Percentiles rank a stretch among this genome's conserved stretches.
Conservation (phyloP, 2,329 filamentous ascomycete genomes). For the Bertia moriformis region DNA sequence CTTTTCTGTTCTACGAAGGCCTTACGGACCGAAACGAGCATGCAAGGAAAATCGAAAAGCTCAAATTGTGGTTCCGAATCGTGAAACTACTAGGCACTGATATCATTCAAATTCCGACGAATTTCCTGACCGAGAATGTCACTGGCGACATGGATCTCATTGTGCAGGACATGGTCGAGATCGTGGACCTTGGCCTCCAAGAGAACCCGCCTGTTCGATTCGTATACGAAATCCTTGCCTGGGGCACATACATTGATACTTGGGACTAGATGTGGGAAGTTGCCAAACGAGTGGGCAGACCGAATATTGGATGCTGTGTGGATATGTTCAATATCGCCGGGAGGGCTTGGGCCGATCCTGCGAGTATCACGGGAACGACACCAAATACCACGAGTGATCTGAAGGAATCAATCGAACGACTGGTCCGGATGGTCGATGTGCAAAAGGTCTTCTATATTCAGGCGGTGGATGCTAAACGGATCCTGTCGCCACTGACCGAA, state of each 20-base stretch:
- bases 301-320: slow-evolving; percentile 46
- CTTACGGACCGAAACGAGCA: slow-evolving; percentile 33
- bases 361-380: slow-evolving; percentile 22
- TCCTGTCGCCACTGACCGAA: slow-evolving; percentile 28
- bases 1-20: slow-evolving; percentile 52
- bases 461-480: slow-evolving; percentile 42
- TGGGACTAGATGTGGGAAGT: slow-evolving; percentile 46
- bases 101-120: slow-evolving; percentile 47
- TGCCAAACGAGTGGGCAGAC: slow-evolving; percentile 32
- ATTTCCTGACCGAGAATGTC: slow-evolving; percentile 25
- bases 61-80: slow-evolving; percentile 43
- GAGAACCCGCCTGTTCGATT: slow-evolving; percentile 33
- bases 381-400: slow-evolving; percentile 28
- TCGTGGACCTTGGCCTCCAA: slow-evolving; percentile 44
- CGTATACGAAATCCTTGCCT: slow-evolving; percentile 44
- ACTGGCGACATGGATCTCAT: slow-evolving; percentile 28
- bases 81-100: slow-evolving; percentile 39
- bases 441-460: slow-evolving; percentile 48
- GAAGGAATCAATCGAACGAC: slow-evolving; percentile 24
- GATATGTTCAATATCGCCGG: slow-evolving; percentile 51
- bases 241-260: slow-evolving; percentile 41
- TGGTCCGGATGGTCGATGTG: slow-evolving; percentile 28
- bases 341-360: slow-evolving; percentile 39
- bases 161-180: slow-evolving; percentile 31
- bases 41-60: slow-evolving; percentile 30